phyloP scores from a whole-genome alignment of 2,329 filamentous ascomycete genomes.

The Paracamarosporium sp. region DNA sequence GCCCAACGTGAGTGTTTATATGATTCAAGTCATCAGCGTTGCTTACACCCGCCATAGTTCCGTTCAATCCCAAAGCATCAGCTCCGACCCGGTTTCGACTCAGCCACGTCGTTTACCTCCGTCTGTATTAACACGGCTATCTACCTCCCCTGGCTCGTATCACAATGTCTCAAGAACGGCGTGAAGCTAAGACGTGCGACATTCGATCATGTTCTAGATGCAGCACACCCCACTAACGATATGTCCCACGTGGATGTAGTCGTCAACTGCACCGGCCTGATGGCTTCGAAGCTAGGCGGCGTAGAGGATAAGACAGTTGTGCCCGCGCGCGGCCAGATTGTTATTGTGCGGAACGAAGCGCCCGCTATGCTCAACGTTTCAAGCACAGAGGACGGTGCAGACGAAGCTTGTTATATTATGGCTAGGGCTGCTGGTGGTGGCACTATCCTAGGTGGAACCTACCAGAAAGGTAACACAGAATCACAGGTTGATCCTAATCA shows the following conservation, averaged over 20 bases:
- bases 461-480: conserved; percentile 80
- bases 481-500: conserved; percentile 76
- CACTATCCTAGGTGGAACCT: conserved; percentile 81
- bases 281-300: conserved; percentile 76
- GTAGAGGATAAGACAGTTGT: conserved; percentile 75
- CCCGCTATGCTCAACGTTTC: conserved; percentile 72
- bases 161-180: conserved; percentile 76
- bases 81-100: conserved; percentile 69
- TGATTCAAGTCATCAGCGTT: too few relatives aligned
- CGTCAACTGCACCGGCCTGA: conserved; percentile 83
- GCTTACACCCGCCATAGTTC: too few relatives aligned
- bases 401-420: conserved; percentile 82
- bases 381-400: conserved; percentile 73
- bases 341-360: conserved; percentile 80
- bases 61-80: conserved; percentile 60
- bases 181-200: conserved; percentile 60
- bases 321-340: conserved; percentile 81
- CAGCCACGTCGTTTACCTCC: conserved; percentile 76
- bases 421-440: conserved; percentile 75
- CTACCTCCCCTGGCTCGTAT: conserved; percentile 84
- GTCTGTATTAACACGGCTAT: conserved; percentile 89
- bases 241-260: conserved; percentile 72
- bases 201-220: conserved; percentile 71
- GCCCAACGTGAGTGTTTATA: conserved; percentile 62
- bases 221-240: too few relatives aligned